Evolutionary conservation across 108 stramenopile species (phyloP), one percentile per base, ranked within the genome.

Genomic region (Hondaea fermentalgiana): DNA sequence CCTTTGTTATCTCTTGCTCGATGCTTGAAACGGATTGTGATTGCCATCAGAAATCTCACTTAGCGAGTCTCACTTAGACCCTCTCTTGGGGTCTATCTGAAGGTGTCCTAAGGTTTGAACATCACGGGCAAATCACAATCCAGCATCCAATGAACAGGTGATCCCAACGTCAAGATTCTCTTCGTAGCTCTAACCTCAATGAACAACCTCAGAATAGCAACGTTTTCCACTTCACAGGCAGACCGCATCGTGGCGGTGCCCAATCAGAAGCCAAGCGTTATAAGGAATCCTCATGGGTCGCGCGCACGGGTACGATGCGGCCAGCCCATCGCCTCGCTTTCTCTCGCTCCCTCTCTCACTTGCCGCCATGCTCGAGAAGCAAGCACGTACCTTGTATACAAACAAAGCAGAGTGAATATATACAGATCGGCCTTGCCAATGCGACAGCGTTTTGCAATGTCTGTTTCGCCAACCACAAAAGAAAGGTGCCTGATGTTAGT

Each of bases 211-310:
- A 69, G 64, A 69, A 69, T 69, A 69, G 64, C 64, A 69, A 69
- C 64, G 64, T 69, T 69, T 69, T 69, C 14, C 35, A 42, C 64
- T 69, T 69, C 64, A 69, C 35, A 69, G 64, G 42, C 64, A 42
- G 64, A 14, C 6, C 64, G 64, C 64, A 69, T 69, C 64, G 25
- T 69, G 64, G 64, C 64, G 64, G 64, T 42, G 64, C 64, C 64
- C 42, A 42, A 69, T 69, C 64, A 69, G 64, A 69, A 69, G 64
- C 64, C 64, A 69, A 69, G 64, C 64, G 64, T 69, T 69, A 69
- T 69, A 69, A 12, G 64, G 42, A 69, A 42, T 69, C 64, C 64
- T 69, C 64, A 69, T 69, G 64, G 64, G 64, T 69, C 64, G 59
- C n/a, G 2, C 59, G 59, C 59, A 2, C 59, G 59, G 21, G 21